Base-by-base conservation (phyloP, 768 basidiomycete genomes). In the Tremella yokohamensis region DNA sequence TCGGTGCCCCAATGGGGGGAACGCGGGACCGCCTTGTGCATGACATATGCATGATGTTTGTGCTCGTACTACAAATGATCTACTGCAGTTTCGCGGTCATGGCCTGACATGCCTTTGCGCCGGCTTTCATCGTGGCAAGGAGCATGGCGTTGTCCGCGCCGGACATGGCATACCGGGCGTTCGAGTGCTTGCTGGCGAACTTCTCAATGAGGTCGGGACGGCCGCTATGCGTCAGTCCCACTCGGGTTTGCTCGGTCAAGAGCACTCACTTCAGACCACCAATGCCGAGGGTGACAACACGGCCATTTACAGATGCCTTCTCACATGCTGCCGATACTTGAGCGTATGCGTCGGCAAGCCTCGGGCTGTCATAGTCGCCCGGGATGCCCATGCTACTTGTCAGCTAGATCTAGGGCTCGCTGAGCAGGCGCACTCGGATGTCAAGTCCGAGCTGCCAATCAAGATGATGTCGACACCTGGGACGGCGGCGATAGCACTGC, bases 401-500 rank as follows among this genome's bases (percentile, higher is more conserved):
- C 40, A 57, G 47, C 47, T 13, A 19, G 11, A 20, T 29, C 13
- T 24, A 37, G 20, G 12, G 20, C 8, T 12, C 45, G 12, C 12
- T 20, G 13, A 52, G 44, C 16, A 13, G 4, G 60, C 69, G 54
- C 40, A 70, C 69, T 70, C 69, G 16, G 44, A 38, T 8, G 63
- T 64, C 40, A 70, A 48, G 50, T 70, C 69, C 7, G 52, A 48
- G 54, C 55, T 39, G 12, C 69, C 69, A 44, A 70, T 62, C 3
- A 70, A 37, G 13, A 70, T 19, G 6, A 64, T 42, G 49, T 70
- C 69, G 11, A 70, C 58, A 15, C 69, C 69, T 12, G 58, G 56
- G 7, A 70, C 66, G n/a, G 69, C 69, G 8, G 69, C 69, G 34
- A 70, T 70, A 18, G 56, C 42, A 8, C 69, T 70, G 13, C n/a